phyloP scores from a whole-genome alignment of 2,329 filamentous ascomycete genomes.

The Colletotrichum sp. region DNA sequence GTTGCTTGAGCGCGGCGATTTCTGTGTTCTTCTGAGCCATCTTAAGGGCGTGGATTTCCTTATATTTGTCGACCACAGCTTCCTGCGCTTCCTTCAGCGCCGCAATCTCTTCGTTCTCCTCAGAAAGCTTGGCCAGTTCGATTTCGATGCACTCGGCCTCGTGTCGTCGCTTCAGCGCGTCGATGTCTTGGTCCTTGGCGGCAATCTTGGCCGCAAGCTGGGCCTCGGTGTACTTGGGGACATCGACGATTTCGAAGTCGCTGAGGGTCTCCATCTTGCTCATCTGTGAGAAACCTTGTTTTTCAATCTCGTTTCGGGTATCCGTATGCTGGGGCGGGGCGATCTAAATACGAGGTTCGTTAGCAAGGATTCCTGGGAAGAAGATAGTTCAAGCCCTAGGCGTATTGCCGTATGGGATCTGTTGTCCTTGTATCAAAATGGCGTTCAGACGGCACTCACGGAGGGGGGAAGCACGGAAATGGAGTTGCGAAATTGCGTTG shows the following conservation, averaged over 20 bases:
- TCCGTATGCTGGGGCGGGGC: not conserved
- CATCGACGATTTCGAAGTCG: not conserved
- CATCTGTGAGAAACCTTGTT: not conserved
- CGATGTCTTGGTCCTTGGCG: not conserved
- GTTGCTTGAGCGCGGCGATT: not conserved
- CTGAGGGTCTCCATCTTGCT: not conserved
- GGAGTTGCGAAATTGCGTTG: not conserved
- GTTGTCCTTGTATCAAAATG: not conserved
- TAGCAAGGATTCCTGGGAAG: not conserved
- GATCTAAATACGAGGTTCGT: not conserved
- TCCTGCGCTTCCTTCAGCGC: not conserved
- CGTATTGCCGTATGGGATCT: not conserved
- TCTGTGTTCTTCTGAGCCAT: not conserved
- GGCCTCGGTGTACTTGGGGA: not conserved
- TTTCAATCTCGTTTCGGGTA: not conserved
- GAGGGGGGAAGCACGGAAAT: not conserved
- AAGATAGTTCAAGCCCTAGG: not conserved
- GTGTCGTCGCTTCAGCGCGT: not conserved
- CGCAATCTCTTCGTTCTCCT: not conserved
- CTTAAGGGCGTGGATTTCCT: not conserved
- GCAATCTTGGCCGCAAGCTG: not conserved
- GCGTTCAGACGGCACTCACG: not conserved
- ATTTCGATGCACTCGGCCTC: not conserved
- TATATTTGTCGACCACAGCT: not conserved
- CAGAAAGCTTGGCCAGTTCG: not conserved